These are phyloP conservation scores for Fraxinus sp. DNA, from an alignment of 305 asterid species.

Conservation along the genomic window DNA sequence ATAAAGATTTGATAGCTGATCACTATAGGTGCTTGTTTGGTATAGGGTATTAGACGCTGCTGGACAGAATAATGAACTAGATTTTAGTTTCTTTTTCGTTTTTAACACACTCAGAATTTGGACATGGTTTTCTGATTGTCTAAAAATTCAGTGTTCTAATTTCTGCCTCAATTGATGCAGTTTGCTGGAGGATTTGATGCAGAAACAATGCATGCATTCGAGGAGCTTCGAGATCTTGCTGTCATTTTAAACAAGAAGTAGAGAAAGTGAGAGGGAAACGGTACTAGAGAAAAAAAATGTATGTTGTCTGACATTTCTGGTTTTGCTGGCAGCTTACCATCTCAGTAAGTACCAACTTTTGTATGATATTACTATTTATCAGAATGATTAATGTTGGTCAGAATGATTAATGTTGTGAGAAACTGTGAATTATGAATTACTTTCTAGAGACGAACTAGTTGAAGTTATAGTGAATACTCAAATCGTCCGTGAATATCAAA, in stretches of 20 bases:
- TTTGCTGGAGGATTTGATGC: constrained; percentile 98
- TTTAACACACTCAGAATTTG: not conserved
- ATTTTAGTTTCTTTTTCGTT: not conserved
- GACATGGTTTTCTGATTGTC: not conserved
- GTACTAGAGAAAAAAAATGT: not conserved
- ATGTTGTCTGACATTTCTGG: constrained; percentile 6
- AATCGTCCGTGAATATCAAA: not conserved
- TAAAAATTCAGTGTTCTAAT: not conserved
- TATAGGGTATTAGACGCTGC: not conserved
- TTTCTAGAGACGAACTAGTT: not conserved
- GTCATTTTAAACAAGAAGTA: constrained; percentile 63
- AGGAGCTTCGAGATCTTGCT: constrained; percentile 86
- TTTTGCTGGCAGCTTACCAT: constrained; percentile 48
- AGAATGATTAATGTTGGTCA: not conserved
- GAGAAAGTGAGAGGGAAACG: not conserved
- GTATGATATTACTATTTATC: not conserved
- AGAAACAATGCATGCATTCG: constrained; percentile 91
- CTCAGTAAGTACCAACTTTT: constrained; percentile 51
- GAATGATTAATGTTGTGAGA: not conserved
- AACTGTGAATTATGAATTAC: not conserved
- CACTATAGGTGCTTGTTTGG: not conserved
- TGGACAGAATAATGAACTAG: not conserved
- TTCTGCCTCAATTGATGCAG: constrained; percentile 38
- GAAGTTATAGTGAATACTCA: not conserved
- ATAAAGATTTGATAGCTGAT: not conserved